A percentile compares a stretch with the other conserved stretches of the same genome.
phyloP scores from a whole-genome alignment of 169 alveolate genomes.

The Cryptosporidium baileyi region DNA sequence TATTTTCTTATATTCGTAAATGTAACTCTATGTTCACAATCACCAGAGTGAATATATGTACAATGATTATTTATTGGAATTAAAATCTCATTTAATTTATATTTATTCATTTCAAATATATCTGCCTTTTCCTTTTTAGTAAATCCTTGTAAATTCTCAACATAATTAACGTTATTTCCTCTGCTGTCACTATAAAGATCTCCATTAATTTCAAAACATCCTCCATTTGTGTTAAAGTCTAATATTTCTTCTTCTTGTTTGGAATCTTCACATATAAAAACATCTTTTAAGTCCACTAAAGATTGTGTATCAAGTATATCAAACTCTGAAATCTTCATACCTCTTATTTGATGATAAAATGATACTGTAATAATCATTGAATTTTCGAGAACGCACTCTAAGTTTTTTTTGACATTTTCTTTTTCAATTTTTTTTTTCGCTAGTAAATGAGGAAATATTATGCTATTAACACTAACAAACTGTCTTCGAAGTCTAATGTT shows the following conservation, averaged over 20 bases:
- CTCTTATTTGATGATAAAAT: conserved; percentile 82
- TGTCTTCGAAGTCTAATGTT: conserved; percentile 33
- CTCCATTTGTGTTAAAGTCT: conserved; percentile 73
- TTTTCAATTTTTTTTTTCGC: background rate
- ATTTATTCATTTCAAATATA: conserved; percentile 74
- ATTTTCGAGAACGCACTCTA: background rate
- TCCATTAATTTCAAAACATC: conserved; percentile 83
- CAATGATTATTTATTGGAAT: conserved; percentile 80
- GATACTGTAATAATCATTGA: conserved; percentile 70
- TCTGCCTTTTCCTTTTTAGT: conserved; percentile 68
- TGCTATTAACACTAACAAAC: conserved; percentile 54
- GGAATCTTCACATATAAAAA: conserved; percentile 78
- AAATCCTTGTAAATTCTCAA: conserved; percentile 64
- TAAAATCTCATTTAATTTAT: conserved; percentile 74
- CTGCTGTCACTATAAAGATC: conserved; percentile 80
- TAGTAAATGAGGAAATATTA: conserved; percentile 30
- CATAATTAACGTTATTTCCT: conserved; percentile 23
- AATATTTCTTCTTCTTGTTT: conserved; percentile 72
- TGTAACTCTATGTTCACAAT: conserved; percentile 84
- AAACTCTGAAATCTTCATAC: conserved; percentile 81
- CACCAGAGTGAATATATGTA: conserved; percentile 82
- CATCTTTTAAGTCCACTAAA: conserved; percentile 78
- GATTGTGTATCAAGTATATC: conserved; percentile 81
- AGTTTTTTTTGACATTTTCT: background rate
- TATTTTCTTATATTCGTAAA: conserved; percentile 77